Conservation (phyloP, 192 early-diverging fungal genomes). For the Podila epicladia region DNA sequence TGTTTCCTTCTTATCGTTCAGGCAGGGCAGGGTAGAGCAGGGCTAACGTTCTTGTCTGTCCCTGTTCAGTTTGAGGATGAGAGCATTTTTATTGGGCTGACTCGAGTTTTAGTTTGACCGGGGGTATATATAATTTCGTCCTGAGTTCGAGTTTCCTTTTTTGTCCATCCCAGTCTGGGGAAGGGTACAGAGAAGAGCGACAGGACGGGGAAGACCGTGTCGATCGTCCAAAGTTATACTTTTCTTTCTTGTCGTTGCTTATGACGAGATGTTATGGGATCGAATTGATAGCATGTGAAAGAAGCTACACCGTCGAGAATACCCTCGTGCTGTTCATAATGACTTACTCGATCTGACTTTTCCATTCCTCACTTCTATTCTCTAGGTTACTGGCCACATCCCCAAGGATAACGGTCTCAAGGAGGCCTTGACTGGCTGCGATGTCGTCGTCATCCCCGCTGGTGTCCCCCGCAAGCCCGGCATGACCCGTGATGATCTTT, state of each 20-base stretch:
- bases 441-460: conserved; percentile 89
- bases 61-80: no score
- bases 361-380: not conserved
- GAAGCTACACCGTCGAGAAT: not conserved
- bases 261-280: not conserved
- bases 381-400: conserved; percentile 48
- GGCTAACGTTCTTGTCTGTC: no score
- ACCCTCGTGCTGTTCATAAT: not conserved
- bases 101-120: not conserved
- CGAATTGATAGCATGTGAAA: no score
- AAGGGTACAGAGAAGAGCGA: conserved; percentile 66
- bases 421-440: conserved; percentile 38
- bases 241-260: not conserved
- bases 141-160: conserved; percentile 2
- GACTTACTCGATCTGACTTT: not conserved
- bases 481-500: conserved; percentile 96
- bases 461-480: conserved; percentile 96
- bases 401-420: conserved; percentile 48
- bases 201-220: conserved; percentile 1
- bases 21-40: no score
- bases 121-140: conserved; percentile 1
- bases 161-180: conserved; percentile 57
- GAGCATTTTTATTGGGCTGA: not conserved
- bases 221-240: no score
- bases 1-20: no score